These are phyloP conservation scores for Immersiporthe knoxdaviesiana DNA, from an alignment of 2,329 filamentous ascomycete species.

Conservation along the genomic window DNA sequence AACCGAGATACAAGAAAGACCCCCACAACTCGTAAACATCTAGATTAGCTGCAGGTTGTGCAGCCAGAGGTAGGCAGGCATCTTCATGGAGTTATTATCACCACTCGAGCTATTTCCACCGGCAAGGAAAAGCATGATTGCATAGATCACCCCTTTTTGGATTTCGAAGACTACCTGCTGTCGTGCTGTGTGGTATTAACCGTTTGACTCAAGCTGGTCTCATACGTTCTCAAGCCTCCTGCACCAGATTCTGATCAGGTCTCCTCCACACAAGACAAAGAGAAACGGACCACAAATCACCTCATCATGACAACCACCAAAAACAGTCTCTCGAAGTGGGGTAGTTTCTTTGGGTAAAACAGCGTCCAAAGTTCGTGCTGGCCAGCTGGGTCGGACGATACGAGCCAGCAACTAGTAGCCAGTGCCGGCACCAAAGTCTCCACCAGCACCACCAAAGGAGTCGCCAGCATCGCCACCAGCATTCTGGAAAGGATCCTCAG, in stretches of 20 bases:
- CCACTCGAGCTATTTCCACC: background rate
- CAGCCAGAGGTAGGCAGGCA: background rate
- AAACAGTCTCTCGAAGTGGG: background rate
- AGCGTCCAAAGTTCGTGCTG: background rate
- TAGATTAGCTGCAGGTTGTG: background rate
- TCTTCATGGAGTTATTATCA: background rate
- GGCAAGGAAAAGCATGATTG: background rate
- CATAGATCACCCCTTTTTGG: background rate
- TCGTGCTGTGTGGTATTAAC: background rate
- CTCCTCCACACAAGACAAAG: conserved; percentile 10
- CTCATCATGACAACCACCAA: background rate
- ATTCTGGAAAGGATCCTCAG: conserved; percentile 32
- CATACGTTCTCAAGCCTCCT: conserved; percentile 1
- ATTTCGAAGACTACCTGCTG: conserved; percentile 1
- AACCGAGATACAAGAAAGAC: background rate
- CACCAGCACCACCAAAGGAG: conserved; percentile 24
- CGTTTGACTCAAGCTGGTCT: background rate
- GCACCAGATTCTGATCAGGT: background rate
- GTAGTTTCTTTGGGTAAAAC: background rate
- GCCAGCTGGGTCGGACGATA: background rate
- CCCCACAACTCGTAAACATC: background rate
- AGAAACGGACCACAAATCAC: conserved; percentile 16
- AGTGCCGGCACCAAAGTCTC: background rate
- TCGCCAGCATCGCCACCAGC: conserved; percentile 22
- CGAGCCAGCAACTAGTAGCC: conserved; percentile 15